These are phyloP conservation scores for Collybiopsis confluens DNA, from an alignment of 768 basidiomycete genomes.

Conservation along the genomic window DNA sequence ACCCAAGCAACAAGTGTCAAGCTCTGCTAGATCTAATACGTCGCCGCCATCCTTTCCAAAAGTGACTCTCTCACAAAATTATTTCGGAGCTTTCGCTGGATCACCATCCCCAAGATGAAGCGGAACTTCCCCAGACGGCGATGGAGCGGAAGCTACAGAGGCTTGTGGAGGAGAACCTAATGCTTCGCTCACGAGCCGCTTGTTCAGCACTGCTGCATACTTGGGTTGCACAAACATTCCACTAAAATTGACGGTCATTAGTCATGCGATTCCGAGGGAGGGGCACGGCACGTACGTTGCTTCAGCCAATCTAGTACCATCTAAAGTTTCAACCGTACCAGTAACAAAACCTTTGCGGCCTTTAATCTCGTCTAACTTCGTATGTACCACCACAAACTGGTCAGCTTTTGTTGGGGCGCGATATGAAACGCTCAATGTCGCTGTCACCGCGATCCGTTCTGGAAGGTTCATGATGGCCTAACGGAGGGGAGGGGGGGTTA, in stretches of 20 bases:
- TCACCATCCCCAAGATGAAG: background rate
- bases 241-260: slow-evolving; percentile 7
- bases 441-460: slow-evolving; percentile 89
- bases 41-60: no score
- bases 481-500: no score
- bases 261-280: slow-evolving; percentile 19
- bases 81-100: slow-evolving; percentile 7
- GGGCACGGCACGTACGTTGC: slow-evolving; percentile 66
- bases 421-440: slow-evolving; percentile 76
- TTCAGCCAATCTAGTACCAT: slow-evolving; percentile 80
- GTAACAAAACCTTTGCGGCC: slow-evolving; percentile 76
- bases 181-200: background rate
- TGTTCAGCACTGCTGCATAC: background rate
- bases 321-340: slow-evolving; percentile 71
- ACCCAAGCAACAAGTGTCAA: no score
- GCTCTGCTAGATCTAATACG: no score
- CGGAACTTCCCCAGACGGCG: background rate
- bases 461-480: slow-evolving; percentile 88
- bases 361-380: slow-evolving; percentile 56
- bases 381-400: slow-evolving; percentile 86
- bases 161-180: background rate
- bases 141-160: background rate
- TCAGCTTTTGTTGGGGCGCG: slow-evolving; percentile 85
- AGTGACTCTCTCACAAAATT: background rate
- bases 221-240: background rate